Percentiles rank a stretch among this genome's conserved stretches.
Conservation (phyloP, 352 stramenopile genomes). For the Globisporangium parvum region DNA sequence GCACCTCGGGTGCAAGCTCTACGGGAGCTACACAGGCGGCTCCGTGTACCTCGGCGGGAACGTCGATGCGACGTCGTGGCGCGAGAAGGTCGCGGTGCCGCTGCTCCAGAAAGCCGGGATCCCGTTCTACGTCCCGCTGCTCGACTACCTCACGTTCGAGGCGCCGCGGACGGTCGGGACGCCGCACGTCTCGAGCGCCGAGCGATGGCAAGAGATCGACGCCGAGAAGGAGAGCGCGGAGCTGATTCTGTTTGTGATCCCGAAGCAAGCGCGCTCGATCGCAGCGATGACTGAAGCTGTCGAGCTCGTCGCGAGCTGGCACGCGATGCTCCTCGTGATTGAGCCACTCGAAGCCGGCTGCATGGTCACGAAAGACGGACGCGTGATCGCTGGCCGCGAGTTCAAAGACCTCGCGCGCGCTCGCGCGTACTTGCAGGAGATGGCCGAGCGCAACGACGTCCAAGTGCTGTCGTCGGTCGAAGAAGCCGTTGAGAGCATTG, state of each 20-base stretch:
- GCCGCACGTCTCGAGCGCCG: slow-evolving; percentile 17
- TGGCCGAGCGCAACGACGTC: slow-evolving; percentile 74
- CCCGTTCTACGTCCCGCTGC: slow-evolving; percentile 66
- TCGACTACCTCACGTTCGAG: slow-evolving; percentile 67
- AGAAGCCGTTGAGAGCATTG: slow-evolving; percentile 54
- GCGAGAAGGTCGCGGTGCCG: slow-evolving; percentile 66
- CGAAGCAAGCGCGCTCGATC: slow-evolving; percentile 63
- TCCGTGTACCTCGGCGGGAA: slow-evolving; percentile 78
- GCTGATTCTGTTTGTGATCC: slow-evolving; percentile 81
- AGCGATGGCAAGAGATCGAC: slow-evolving; percentile 55
- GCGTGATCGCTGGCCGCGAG: slow-evolving; percentile 45
- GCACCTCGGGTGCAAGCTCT: slow-evolving; percentile 36
- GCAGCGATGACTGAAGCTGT: slow-evolving; percentile 80
- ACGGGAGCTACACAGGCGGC: slow-evolving; percentile 36
- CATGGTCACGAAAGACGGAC: slow-evolving; percentile 42
- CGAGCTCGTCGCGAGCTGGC: slow-evolving; percentile 61
- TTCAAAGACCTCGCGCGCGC: slow-evolving; percentile 78
- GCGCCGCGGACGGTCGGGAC: slow-evolving; percentile 25
- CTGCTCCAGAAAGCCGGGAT: slow-evolving; percentile 65
- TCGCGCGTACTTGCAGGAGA: slow-evolving; percentile 78
- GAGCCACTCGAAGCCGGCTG: slow-evolving; percentile 62
- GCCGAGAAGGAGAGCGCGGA: slow-evolving; percentile 59
- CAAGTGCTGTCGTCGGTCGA: slow-evolving; percentile 65
- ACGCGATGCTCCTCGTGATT: slow-evolving; percentile 74
- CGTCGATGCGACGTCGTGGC: slow-evolving; percentile 63